A percentile compares a stretch with the other conserved stretches of the same genome.
phyloP scores from a whole-genome alignment of 495 filamentous ascomycete species.

The Neurospora pannonica region DNA sequence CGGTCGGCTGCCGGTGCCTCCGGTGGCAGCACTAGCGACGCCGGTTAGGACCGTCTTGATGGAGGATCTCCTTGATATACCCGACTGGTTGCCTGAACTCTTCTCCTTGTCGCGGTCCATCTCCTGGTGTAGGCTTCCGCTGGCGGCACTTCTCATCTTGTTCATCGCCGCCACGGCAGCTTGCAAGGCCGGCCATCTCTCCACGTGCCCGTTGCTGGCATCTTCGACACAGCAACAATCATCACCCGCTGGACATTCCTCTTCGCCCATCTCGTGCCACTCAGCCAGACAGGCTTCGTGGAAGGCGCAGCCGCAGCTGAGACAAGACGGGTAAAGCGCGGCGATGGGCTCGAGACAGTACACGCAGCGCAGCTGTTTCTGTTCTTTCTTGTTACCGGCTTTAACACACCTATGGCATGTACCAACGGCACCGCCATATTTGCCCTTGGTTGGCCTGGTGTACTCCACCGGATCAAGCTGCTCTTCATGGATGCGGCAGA shows the following conservation, averaged over 20 bases:
- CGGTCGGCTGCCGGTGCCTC: not conserved
- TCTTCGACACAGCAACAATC: constrained; percentile 39
- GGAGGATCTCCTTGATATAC: not conserved
- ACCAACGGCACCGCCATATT: constrained; percentile 41
- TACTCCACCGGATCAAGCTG: constrained; percentile 42
- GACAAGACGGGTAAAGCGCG: constrained; percentile 47
- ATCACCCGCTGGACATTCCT: constrained; percentile 38
- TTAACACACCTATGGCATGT: constrained; percentile 39
- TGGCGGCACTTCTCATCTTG: not conserved
- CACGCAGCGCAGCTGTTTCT: constrained; percentile 47
- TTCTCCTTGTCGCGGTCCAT: not conserved
- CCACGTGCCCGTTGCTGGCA: constrained; percentile 29
- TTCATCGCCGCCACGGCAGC: constrained; percentile 16
- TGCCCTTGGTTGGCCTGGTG: constrained; percentile 15
- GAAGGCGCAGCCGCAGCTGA: constrained; percentile 51
- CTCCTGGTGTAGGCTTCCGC: not conserved
- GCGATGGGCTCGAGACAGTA: constrained; percentile 50
- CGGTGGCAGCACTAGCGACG: not conserved
- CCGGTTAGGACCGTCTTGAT: not conserved
- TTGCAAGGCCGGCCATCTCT: constrained; percentile 31
- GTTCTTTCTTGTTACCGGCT: constrained; percentile 36
- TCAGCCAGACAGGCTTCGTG: constrained; percentile 46
- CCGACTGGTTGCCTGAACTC: not conserved
- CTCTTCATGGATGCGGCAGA: constrained; percentile 48
- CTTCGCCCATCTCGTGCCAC: constrained; percentile 39